phyloP scores from a whole-genome alignment of 1,284 basidiomycete genomes.

The Apiotrichum montevideense region DNA sequence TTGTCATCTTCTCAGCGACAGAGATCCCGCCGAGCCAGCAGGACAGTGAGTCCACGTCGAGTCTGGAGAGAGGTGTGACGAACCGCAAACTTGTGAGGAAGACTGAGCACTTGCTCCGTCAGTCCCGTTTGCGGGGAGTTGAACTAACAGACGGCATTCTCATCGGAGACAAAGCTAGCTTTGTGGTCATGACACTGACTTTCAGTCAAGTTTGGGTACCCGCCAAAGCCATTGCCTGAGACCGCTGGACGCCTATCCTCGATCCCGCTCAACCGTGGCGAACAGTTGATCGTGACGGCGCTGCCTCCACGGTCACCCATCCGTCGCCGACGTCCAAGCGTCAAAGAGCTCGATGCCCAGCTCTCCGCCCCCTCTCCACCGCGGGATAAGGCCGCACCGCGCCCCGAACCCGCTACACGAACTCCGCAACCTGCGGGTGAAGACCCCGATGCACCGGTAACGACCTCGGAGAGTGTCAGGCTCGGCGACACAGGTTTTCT shows the following conservation, averaged over 20 bases:
- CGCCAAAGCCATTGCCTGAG: conserved; percentile 65
- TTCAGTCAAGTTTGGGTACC: conserved; percentile 77
- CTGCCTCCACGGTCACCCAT: conserved; percentile 17
- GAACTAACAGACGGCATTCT: too few species aligned
- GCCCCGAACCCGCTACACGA: not conserved
- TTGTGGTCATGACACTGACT: too few species aligned
- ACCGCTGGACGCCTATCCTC: conserved; percentile 65
- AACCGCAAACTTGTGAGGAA: too few species aligned
- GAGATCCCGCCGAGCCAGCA: conserved; percentile 70
- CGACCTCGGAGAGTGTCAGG: conserved; percentile 24
- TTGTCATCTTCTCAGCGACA: conserved; percentile 60
- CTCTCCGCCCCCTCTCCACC: conserved; percentile 31
- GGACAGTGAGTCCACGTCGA: conserved; percentile 55
- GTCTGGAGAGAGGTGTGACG: too few species aligned
- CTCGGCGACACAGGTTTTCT: conserved; percentile 47
- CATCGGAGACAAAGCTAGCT: too few species aligned
- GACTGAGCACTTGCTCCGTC: too few species aligned
- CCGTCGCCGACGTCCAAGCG: conserved; percentile 26
- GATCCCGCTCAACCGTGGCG: conserved; percentile 67
- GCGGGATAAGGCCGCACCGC: conserved; percentile 13
- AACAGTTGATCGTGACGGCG: conserved; percentile 73
- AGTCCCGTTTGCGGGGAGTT: too few species aligned
- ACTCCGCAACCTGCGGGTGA: not conserved
- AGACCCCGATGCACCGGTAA: conserved; percentile 15
- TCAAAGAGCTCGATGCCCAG: conserved; percentile 31